Base-by-base conservation (phyloP, 2,329 filamentous ascomycete species). In the Blastomyces percursus region DNA sequence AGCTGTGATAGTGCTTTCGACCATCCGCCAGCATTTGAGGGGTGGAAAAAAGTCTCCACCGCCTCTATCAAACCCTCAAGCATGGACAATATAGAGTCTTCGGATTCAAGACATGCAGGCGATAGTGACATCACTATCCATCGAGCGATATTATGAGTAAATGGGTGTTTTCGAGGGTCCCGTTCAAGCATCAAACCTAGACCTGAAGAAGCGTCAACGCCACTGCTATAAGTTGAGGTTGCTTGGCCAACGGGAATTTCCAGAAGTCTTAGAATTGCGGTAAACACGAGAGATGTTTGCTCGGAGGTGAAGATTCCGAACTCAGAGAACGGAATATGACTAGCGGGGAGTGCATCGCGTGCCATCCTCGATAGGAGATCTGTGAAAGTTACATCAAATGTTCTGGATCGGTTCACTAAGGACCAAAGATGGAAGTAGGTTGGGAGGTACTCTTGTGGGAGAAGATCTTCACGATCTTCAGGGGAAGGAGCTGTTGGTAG, bases 401-500 rank as follows among this genome's bases (percentile, higher is more conserved):
- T 82, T 74, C 90, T 94, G 0, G 93, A 97, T 60, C 95, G 84
- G 68, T 91, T 94, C 67, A 97, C 86, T 51, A 97, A 81, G 1
- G 92, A 94, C 94, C 94, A 99, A 1, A 97, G 78, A 74, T 99
- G 94, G 79, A 99, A 99, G 69, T 96, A 88, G 0, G 93, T 96
- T 2, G 94, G 94, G 44, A 97, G 79, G 70, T 95, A 93, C 71
- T 93, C 86, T 67, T 92, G 87, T 0, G 94, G 93, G 68, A 91
- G 86, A n/a, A 96, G 84, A 68, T 91, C 85, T 40, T 81, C 80
- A 68, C 88, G 84, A 38, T 85, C 85, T 32, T 85, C 81, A 3
- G 91, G 88, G 2, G 88, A 85, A 6, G 75, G 70, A 44, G 86
- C 85, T 8, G 93, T 96, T 21, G 94, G 94, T 65, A 99, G 82